These are phyloP conservation scores for Camellia oleifera DNA, from an alignment of 179 eudicot species.

Conservation along the genomic window DNA sequence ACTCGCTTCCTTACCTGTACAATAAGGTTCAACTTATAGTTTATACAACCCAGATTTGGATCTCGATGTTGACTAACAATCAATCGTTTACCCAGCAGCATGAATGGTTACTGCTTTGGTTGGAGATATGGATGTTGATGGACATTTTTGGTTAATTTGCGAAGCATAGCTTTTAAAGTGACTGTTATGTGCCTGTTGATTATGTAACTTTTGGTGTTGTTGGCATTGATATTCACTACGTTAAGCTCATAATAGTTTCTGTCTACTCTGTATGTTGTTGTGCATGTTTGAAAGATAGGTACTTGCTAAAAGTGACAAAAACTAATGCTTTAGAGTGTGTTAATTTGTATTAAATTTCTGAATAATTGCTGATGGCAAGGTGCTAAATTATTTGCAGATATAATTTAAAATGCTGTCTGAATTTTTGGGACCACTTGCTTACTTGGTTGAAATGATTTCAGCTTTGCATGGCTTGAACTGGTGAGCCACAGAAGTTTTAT, in stretches of 20 bases:
- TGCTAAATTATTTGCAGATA: not conserved
- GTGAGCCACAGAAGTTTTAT: conserved; percentile 92
- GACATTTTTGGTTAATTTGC: not conserved
- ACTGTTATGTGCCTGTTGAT: not conserved
- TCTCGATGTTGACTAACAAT: not conserved
- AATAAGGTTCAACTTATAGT: not conserved
- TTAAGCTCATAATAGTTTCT: no score
- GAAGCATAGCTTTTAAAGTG: not conserved
- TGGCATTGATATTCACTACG: not conserved
- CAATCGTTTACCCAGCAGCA: not conserved
- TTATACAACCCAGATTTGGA: not conserved
- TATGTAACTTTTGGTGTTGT: not conserved
- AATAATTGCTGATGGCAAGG: no score
- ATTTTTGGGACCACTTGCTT: not conserved
- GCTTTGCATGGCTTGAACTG: conserved; percentile 97
- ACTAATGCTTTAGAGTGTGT: no score
- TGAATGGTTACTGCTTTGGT: conserved; percentile 1
- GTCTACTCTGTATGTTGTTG: no score
- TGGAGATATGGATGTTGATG: not conserved
- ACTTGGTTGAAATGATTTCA: conserved; percentile 36
- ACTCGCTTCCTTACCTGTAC: not conserved
- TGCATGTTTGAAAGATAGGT: no score
- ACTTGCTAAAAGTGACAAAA: no score
- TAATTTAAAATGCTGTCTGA: not conserved
- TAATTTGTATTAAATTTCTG: no score